Evolutionary conservation across 495 filamentous ascomycete genomes (phyloP).

Genomic region (Penicillium desertorum): DNA sequence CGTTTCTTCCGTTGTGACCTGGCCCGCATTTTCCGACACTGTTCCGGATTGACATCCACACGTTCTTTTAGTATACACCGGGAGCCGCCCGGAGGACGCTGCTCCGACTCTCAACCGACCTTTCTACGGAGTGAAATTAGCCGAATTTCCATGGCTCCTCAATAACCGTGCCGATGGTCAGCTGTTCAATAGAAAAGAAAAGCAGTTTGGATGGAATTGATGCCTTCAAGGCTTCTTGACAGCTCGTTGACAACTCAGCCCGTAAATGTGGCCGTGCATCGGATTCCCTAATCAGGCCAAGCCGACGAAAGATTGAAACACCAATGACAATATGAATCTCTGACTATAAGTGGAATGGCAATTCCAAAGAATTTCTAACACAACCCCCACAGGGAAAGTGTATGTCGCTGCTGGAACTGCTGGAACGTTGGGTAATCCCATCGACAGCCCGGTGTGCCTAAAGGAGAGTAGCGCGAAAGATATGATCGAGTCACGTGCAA

Average conservation of each 20-base stretch:
- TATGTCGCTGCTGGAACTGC: background rate
- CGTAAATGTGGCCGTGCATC: conserved; percentile 3
- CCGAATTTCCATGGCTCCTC: conserved; percentile 15
- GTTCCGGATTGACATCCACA: conserved; percentile 14
- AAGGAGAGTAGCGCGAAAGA: conserved; percentile 11
- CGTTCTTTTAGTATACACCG: conserved; percentile 26
- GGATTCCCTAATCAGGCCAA: conserved; percentile 20
- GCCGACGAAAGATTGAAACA: conserved; percentile 9
- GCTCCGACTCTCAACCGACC: conserved; percentile 26
- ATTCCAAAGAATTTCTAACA: background rate
- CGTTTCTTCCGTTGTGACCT: conserved; percentile 2
- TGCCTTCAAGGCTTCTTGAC: background rate
- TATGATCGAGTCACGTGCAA: background rate
- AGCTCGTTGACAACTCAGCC: background rate
- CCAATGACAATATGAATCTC: background rate
- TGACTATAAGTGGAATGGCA: conserved; percentile 1
- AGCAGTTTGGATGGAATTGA: background rate
- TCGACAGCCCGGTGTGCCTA: conserved; percentile 14
- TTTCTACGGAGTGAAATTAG: conserved; percentile 19
- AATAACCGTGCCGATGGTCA: conserved; percentile 14
- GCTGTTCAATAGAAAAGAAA: background rate
- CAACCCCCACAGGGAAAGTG: background rate
- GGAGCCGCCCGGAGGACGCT: conserved; percentile 37
- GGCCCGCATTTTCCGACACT: conserved; percentile 14
- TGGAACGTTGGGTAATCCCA: background rate